Evolutionary conservation across 306 rosid genomes (phyloP), one percentile per base, ranked within the genome.

Genomic region (Castanospermum australe): DNA sequence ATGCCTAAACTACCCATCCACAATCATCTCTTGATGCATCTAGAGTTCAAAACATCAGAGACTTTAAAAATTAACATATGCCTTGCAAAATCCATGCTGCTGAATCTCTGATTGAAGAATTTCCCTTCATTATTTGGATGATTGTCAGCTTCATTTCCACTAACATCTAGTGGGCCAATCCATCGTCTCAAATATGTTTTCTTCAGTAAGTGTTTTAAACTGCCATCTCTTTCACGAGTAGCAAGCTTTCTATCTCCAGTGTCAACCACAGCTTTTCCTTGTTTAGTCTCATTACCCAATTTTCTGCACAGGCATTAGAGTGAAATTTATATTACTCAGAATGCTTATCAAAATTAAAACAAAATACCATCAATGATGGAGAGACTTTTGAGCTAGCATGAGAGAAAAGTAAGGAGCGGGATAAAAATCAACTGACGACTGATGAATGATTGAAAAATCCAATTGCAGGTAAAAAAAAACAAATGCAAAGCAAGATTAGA

Each of bases 31-130:
- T 68, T 69, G 1, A 42, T 57, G 52, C 35, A 71, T 74, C 28
- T 35, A 71, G 65, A 64, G 32, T 28, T 36, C 47, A 50, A 61
- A 8, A 35, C 32, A 28, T 30, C 38, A 1, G 3, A 42, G 39
- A 15, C 15, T 41, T 18, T 50, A 52, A 24, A 13, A 69, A 24
- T 45, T 36, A 74, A 60, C 52, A 69, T 84, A 32, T 78, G 83
- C 92, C 95, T 90, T 69, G 90, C 95, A 83, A 84, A 83, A 60
- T 88, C 92, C 87, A 88, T 71, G 88, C 80, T 87, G 75, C 45
- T 73, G 72, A 75, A 78, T 77, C 82, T 78, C 77, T 62, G 21
- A 64, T 76, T 47, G 42, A 66, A 84, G 70, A 42, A 50, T 67
- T 69, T 78, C 50, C 82, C 87, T 69, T 80, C 89, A 12, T 18